phyloP scores from a whole-genome alignment of 129 eudicot species.

The Flaveria sonorensis region DNA sequence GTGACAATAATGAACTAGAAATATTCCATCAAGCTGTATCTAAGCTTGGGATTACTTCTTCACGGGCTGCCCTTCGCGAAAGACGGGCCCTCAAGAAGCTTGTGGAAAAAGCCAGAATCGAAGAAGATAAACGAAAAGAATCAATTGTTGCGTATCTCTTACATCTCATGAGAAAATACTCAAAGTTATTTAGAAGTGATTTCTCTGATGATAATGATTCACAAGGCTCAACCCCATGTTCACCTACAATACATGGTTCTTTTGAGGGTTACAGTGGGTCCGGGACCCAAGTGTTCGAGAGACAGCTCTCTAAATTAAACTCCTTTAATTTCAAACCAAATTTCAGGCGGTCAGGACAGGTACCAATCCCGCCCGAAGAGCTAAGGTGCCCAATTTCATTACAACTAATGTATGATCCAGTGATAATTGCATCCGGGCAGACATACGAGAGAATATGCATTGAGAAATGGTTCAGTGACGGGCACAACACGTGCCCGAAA shows the following conservation, averaged over 20 bases:
- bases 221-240: conserved; percentile 97
- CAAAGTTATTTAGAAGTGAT: conserved; percentile 82
- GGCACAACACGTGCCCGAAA: conserved; percentile 97
- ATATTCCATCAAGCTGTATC: conserved; percentile 89
- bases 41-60: conserved; percentile 84
- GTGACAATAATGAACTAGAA: conserved; percentile 75
- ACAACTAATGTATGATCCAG: conserved; percentile 98
- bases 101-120: conserved; percentile 78
- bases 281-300: conserved; percentile 64
- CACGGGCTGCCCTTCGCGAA: conserved; percentile 89
- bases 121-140: conserved; percentile 96
- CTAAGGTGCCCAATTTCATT: conserved; percentile 94
- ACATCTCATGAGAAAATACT: conserved; percentile 51
- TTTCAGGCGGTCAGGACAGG: conserved; percentile 71
- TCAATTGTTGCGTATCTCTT: conserved; percentile 52
- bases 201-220: conserved; percentile 90
- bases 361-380: conserved; percentile 89
- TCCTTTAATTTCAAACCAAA: conserved; percentile 86
- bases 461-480: conserved; percentile 96
- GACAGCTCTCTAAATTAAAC: conserved; percentile 74
- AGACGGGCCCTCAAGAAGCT: conserved; percentile 86
- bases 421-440: conserved; percentile 94
- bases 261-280: conserved; percentile 61
- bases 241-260: conserved; percentile 85
- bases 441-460: conserved; percentile 93